Percentiles rank a stretch among this genome's conserved stretches.
Evolutionary conservation across 2,329 filamentous ascomycete species (phyloP).

Genomic region (Aspergillus puulaauensis): DNA sequence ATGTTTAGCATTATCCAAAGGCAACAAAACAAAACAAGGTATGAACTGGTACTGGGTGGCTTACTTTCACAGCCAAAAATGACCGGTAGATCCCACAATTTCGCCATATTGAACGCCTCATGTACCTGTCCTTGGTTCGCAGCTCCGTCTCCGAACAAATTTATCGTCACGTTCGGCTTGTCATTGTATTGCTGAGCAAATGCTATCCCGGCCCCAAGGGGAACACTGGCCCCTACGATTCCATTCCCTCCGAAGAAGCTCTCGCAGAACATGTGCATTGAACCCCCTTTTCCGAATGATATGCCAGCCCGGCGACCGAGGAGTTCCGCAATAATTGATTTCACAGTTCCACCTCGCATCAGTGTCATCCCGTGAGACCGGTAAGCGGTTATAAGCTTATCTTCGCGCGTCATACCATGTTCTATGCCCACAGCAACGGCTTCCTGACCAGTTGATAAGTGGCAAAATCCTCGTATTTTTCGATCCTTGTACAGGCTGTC

Average conservation of each 20-base stretch:
- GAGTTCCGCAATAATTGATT: conserved; percentile 89
- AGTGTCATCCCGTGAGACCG: conserved; percentile 94
- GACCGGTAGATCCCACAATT: conserved; percentile 91
- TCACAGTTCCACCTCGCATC: conserved; percentile 86
- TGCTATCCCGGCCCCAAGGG: conserved; percentile 88
- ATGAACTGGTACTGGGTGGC: conserved; percentile 49
- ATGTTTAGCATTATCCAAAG: conserved; percentile 5
- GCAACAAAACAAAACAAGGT: neutral
- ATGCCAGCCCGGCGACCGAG: conserved; percentile 91
- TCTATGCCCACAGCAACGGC: conserved; percentile 94
- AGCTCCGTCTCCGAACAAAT: conserved; percentile 93
- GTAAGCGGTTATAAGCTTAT: conserved; percentile 95
- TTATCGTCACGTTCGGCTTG: conserved; percentile 77
- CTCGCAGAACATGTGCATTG: conserved; percentile 98
- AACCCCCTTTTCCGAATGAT: conserved; percentile 94
- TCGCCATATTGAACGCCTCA: conserved; percentile 99
- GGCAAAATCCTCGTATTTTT: conserved; percentile 98
- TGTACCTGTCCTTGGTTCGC: conserved; percentile 98
- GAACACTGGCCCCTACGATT: conserved; percentile 95
- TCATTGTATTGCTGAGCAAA: conserved; percentile 91
- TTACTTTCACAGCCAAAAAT: conserved; percentile 96
- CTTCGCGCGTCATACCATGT: conserved; percentile 81
- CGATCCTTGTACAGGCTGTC: conserved; percentile 98
- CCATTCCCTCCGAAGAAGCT: conserved; percentile 97
- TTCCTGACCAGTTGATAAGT: conserved; percentile 94